Evolutionary conservation across 164 flowering plant genomes (phyloP).

Genomic region (Echeveria elegans): DNA sequence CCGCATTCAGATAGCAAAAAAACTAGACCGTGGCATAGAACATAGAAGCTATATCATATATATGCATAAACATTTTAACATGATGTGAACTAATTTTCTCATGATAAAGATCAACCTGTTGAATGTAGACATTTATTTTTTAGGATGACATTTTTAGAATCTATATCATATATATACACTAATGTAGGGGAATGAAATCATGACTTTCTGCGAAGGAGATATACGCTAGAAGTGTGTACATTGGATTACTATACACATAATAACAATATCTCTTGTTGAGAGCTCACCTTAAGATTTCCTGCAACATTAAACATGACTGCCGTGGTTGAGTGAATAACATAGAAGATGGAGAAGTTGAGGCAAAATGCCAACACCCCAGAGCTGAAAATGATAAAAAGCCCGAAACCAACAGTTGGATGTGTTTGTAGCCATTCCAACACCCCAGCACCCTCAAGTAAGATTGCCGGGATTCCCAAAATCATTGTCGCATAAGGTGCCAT

Average conservation of each 20-base stretch:
- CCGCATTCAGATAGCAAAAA: too few relatives aligned
- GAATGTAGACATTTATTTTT: too few relatives aligned
- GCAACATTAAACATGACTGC: constrained; percentile 98
- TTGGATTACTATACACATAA: not conserved
- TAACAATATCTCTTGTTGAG: not conserved
- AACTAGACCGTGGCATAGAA: too few relatives aligned
- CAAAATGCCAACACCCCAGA: constrained; percentile 91
- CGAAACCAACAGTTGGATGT: constrained; percentile 31
- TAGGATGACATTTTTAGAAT: too few relatives aligned
- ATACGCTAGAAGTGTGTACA: too few relatives aligned
- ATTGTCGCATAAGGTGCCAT: constrained; percentile 99
- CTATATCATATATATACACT: too few relatives aligned
- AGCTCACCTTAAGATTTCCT: constrained; percentile 89
- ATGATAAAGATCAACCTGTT: too few relatives aligned
- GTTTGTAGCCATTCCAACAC: constrained; percentile 63
- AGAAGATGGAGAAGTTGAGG: constrained; percentile 62
- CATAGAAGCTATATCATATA: too few relatives aligned
- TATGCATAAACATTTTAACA: too few relatives aligned
- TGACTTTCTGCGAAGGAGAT: too few relatives aligned
- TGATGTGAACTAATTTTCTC: too few relatives aligned
- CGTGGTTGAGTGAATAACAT: constrained; percentile 56
- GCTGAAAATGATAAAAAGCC: constrained; percentile 64
- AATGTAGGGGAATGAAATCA: too few relatives aligned
- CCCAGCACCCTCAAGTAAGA: constrained; percentile 81
- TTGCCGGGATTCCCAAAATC: constrained; percentile 83